Conservation (phyloP, 2,329 filamentous ascomycete species). For the Sporothrix sp. region DNA sequence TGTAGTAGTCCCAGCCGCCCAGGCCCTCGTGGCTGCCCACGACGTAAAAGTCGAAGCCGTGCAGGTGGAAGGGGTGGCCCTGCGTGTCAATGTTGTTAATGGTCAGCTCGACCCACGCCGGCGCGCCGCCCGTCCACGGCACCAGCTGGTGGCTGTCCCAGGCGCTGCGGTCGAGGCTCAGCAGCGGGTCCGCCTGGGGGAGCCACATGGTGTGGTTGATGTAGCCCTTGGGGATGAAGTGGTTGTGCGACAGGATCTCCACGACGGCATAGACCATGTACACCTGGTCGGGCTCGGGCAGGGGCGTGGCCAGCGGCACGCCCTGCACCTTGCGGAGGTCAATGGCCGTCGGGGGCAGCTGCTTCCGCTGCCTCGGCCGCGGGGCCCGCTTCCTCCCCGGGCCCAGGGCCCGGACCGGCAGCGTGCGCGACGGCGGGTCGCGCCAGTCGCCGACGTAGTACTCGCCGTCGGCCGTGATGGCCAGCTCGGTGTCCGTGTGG, state of each 20-base stretch:
- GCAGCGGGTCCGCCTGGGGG: slow-evolving; percentile 17
- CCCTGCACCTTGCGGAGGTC: slow-evolving; percentile 15
- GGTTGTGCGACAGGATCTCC: slow-evolving; percentile 17
- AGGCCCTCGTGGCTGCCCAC: slow-evolving; percentile 16
- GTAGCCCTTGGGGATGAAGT: slow-evolving; percentile 18
- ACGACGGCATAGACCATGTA: slow-evolving; percentile 19
- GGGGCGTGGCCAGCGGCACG: neutral
- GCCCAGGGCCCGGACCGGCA: neutral
- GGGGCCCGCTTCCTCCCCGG: neutral
- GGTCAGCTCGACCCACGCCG: slow-evolving; percentile 20
- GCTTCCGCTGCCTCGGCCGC: no score
- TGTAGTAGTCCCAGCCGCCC: slow-evolving; percentile 23
- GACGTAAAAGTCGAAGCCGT: slow-evolving; percentile 22
- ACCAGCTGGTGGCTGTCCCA: slow-evolving; percentile 21
- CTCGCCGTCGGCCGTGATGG: slow-evolving; percentile 20
- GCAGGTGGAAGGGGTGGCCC: slow-evolving; percentile 22
- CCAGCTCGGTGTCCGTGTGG: slow-evolving; percentile 9
- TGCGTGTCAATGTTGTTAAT: slow-evolving; percentile 22
- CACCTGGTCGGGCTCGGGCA: slow-evolving; percentile 13
- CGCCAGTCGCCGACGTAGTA: slow-evolving; percentile 12
- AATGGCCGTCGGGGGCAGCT: neutral
- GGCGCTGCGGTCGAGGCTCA: slow-evolving; percentile 11
- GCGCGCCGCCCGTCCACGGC: slow-evolving; percentile 18
- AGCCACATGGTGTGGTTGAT: slow-evolving; percentile 21
- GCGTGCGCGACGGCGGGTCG: slow-evolving; percentile 1